phyloP scores from a whole-genome alignment of 306 rosid species.

The Hippophae rhamnoides region DNA sequence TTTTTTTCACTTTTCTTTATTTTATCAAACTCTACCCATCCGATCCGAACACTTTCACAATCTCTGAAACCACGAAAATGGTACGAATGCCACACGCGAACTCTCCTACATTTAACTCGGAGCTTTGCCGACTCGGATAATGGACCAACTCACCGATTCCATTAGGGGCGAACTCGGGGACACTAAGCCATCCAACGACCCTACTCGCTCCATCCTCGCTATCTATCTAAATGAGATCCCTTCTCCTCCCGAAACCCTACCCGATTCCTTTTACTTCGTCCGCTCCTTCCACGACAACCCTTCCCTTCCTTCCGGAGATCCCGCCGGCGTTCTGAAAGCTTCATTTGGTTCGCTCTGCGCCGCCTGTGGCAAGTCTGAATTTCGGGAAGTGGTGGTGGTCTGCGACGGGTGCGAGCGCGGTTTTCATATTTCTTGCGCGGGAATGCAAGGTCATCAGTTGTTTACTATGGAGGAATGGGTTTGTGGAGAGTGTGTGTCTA shows the following conservation, averaged over 20 bases:
- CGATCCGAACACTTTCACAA: conserved; percentile 25
- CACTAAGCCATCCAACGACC: conserved; percentile 22
- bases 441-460: conserved; percentile 53
- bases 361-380: conserved; percentile 44
- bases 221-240: conserved; percentile 99
- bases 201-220: conserved; percentile 50
- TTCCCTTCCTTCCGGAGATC: conserved; percentile 62
- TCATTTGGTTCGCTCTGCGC: conserved; percentile 31
- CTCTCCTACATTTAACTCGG: conserved; percentile 29
- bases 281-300: conserved; percentile 76
- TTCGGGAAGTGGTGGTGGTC: conserved; percentile 43
- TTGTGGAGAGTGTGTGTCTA: conserved; percentile 55
- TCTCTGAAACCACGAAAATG: conserved; percentile 38
- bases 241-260: conserved; percentile 73
- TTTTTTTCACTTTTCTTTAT: not conserved
- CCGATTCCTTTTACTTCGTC: conserved; percentile 66
- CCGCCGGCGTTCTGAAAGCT: conserved; percentile 41
- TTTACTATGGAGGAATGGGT: conserved; percentile 62
- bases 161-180: conserved; percentile 38
- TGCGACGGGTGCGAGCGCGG: conserved; percentile 97
- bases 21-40: conserved; percentile 42
- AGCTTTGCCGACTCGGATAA: conserved; percentile 44
- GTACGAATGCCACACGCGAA: conserved; percentile 30
- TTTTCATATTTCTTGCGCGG: conserved; percentile 65
- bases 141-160: conserved; percentile 72